A percentile compares a stretch with the other conserved stretches of the same genome.
phyloP scores from a whole-genome alignment of 2,329 filamentous ascomycete genomes.

The Talaromyces atroroseus region DNA sequence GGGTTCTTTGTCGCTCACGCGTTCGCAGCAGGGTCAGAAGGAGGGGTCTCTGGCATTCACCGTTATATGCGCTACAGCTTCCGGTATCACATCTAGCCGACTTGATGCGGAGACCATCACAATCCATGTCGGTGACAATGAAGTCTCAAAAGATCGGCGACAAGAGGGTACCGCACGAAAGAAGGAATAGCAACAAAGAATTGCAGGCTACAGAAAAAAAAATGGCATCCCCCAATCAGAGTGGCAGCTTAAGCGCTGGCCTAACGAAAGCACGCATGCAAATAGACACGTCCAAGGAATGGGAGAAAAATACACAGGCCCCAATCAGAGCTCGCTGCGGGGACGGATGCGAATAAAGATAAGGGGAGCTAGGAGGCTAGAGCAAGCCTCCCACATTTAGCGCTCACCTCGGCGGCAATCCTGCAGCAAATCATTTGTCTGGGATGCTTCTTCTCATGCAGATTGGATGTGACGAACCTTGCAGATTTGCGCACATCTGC shows the following conservation, averaged over 20 bases:
- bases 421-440: conserved; percentile 8
- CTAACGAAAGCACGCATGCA: neutral
- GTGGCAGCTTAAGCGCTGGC: neutral
- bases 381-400: conserved; percentile 3
- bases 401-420: conserved; percentile 9
- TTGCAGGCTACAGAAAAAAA: neutral
- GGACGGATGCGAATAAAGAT: neutral
- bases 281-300: neutral
- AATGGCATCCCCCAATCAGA: neutral
- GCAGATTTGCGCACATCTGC: conserved; percentile 4
- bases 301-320: neutral
- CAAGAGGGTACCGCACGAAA: neutral
- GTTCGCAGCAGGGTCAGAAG: neutral
- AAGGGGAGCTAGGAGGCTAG: neutral
- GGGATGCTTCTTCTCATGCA: conserved; percentile 6
- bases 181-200: neutral
- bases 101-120: neutral
- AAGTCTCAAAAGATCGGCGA: neutral
- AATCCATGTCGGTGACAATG: neutral
- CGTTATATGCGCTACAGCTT: too few species aligned
- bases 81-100: neutral
- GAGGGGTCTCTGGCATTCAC: neutral
- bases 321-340: neutral
- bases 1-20: neutral
- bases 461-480: conserved; percentile 12